phyloP scores from a whole-genome alignment of 2,329 filamentous ascomycete species.

The Cytospora schulzeri region DNA sequence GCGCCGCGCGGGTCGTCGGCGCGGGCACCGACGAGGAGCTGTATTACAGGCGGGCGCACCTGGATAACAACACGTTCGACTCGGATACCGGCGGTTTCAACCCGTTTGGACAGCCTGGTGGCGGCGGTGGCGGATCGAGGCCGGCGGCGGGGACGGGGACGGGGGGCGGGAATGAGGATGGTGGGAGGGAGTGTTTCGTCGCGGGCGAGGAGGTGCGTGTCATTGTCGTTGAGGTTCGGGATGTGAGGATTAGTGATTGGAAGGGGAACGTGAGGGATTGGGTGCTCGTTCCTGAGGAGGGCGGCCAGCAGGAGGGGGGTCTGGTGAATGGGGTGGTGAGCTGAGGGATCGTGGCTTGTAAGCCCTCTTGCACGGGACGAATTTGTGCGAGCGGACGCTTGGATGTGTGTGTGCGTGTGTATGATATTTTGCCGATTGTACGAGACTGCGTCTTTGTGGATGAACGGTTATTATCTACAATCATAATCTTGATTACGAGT shows the following conservation, averaged over 20 bases:
- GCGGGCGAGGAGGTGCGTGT: constrained; percentile 83
- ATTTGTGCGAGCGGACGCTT: not conserved
- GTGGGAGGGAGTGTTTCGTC: constrained; percentile 67
- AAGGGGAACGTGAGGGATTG: constrained; percentile 91
- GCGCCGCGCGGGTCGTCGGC: constrained; percentile 74
- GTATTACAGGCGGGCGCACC: constrained; percentile 80
- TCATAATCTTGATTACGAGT: not conserved
- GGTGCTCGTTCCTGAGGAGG: constrained; percentile 44
- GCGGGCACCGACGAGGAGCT: constrained; percentile 77
- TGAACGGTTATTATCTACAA: not conserved
- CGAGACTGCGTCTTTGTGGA: not conserved
- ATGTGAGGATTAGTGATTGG: constrained; percentile 90
- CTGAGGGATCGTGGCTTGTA: constrained; percentile 25
- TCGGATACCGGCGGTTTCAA: constrained; percentile 45
- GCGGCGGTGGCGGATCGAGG: constrained; percentile 24
- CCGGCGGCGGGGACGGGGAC: too few species aligned
- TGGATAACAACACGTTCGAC: constrained; percentile 90
- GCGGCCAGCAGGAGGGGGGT: constrained; percentile 26
- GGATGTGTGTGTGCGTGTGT: not conserved
- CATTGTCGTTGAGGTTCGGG: constrained; percentile 80
- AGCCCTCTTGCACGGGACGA: not conserved
- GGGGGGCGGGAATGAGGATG: too few species aligned
- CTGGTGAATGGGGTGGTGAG: constrained; percentile 45
- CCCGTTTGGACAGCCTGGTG: constrained; percentile 17
- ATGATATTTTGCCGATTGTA: not conserved